These are phyloP conservation scores for Tetracladium setigerum DNA, from an alignment of 495 filamentous ascomycete genomes.

Conservation along the genomic window DNA sequence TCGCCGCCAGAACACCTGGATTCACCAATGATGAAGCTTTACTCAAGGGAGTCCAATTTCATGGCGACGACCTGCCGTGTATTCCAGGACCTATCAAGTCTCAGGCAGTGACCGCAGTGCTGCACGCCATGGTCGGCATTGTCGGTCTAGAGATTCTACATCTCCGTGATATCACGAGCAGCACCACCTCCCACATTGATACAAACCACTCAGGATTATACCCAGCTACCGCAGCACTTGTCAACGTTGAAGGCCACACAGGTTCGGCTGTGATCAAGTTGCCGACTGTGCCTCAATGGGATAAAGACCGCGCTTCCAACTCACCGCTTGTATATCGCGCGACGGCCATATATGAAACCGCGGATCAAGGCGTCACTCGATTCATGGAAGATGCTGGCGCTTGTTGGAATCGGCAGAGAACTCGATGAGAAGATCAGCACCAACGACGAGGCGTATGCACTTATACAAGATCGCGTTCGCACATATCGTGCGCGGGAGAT, in stretches of 20 bases:
- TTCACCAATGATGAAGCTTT: constrained; percentile 18
- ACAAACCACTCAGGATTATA: constrained; percentile 23
- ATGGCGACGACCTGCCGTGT: constrained; percentile 19
- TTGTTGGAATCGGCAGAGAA: constrained; percentile 17
- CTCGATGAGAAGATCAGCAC: constrained; percentile 14
- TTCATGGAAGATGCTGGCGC: too few species aligned
- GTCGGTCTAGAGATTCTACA: constrained; percentile 25
- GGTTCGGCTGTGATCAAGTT: constrained; percentile 12
- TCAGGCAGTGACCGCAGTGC: constrained; percentile 19
- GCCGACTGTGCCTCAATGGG: constrained; percentile 19
- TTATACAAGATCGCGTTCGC: constrained; percentile 8
- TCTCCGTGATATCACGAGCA: constrained; percentile 16
- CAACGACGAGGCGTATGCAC: constrained; percentile 15
- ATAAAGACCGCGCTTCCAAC: constrained; percentile 19
- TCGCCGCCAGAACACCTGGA: too few species aligned
- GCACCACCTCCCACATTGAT: constrained; percentile 12
- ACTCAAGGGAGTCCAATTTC: constrained; percentile 19
- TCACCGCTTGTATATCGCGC: constrained; percentile 14
- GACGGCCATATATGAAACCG: too few species aligned
- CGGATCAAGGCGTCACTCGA: too few species aligned
- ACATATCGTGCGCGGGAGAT: constrained; percentile 16
- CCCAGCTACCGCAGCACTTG: constrained; percentile 11
- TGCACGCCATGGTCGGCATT: constrained; percentile 24
- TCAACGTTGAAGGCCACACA: constrained; percentile 10
- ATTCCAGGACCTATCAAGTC: constrained; percentile 25